Conservation (phyloP, 2,329 filamentous ascomycete genomes). For the Rugonectria rugulosa region DNA sequence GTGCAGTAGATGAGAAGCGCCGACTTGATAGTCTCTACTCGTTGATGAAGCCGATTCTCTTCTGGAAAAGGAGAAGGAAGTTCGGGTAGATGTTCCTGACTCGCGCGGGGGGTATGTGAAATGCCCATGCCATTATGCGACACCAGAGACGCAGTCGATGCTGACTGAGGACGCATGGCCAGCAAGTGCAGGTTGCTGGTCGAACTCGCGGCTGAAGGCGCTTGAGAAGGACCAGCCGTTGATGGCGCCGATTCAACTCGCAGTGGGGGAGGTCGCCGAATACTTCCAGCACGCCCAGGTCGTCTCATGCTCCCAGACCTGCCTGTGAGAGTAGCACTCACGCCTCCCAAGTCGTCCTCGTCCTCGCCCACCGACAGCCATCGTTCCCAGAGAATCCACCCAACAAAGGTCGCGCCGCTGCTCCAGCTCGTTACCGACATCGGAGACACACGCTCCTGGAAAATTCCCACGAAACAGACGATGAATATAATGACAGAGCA, state of each 20-base stretch:
- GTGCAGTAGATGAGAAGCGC: conserved; percentile 93
- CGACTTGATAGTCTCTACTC: conserved; percentile 86
- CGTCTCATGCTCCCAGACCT: conserved; percentile 46
- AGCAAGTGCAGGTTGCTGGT: conserved; percentile 51
- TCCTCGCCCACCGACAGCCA: conserved; percentile 81
- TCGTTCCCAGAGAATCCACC: conserved; percentile 90
- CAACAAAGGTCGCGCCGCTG: conserved; percentile 81
- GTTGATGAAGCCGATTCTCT: conserved; percentile 56
- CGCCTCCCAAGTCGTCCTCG: conserved; percentile 50
- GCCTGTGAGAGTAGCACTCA: conserved; percentile 45
- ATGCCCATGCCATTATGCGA: conserved; percentile 29
- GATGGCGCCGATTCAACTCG: conserved; percentile 39
- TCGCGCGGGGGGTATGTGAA: conserved; percentile 38
- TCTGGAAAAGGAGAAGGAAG: conserved; percentile 42
- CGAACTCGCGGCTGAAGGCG: conserved; percentile 53
- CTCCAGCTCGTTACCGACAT: conserved; percentile 89
- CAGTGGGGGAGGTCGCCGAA: conserved; percentile 45
- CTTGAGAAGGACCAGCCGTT: conserved; percentile 34
- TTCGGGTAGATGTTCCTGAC: conserved; percentile 41
- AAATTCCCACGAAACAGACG: conserved; percentile 91
- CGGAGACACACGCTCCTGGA: conserved; percentile 85
- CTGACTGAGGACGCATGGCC: conserved; percentile 55
- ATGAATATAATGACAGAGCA: conserved; percentile 95
- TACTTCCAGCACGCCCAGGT: conserved; percentile 46
- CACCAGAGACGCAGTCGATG: conserved; percentile 64